Conservation (phyloP, 805 yeast species). For the Sugiyamaella lignohabitans region DNA sequence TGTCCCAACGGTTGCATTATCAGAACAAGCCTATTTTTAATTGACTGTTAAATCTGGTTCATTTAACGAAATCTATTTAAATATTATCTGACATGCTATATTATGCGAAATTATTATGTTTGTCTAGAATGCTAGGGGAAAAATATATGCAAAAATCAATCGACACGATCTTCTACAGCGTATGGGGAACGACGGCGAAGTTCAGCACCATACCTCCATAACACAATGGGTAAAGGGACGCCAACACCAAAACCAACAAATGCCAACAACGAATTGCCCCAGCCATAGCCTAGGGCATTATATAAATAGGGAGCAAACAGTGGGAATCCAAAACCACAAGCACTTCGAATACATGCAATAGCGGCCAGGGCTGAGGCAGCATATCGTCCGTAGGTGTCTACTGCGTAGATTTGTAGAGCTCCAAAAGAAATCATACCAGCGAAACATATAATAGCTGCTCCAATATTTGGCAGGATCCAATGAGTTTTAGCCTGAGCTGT, state of each 20-base stretch:
- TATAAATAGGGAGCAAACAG: conserved; percentile 57
- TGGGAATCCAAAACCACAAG: conserved; percentile 65
- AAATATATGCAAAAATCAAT: too few relatives aligned
- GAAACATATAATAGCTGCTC: conserved; percentile 53
- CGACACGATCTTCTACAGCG: conserved; percentile 7
- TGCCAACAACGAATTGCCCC: conserved; percentile 62
- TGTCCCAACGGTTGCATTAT: too few relatives aligned
- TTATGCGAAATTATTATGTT: too few relatives aligned
- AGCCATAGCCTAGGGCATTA: conserved; percentile 50
- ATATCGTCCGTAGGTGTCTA: conserved; percentile 60
- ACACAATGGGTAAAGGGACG: conserved; percentile 53
- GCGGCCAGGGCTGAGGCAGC: conserved; percentile 66
- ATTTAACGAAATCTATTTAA: too few relatives aligned
- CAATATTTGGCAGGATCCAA: conserved; percentile 61
- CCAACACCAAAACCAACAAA: conserved; percentile 51
- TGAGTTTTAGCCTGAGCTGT: conserved; percentile 48
- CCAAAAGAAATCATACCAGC: conserved; percentile 56
- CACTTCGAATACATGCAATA: conserved; percentile 56
- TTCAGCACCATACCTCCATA: conserved; percentile 48
- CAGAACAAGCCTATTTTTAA: too few relatives aligned
- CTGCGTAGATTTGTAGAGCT: conserved; percentile 55
- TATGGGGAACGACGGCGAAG: conserved; percentile 44
- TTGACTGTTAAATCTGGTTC: too few relatives aligned
- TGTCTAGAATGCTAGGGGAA: too few relatives aligned
- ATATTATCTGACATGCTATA: too few relatives aligned